Evolutionary conservation across 495 filamentous ascomycete species (phyloP).

Genomic region (Glonium stellatum): DNA sequence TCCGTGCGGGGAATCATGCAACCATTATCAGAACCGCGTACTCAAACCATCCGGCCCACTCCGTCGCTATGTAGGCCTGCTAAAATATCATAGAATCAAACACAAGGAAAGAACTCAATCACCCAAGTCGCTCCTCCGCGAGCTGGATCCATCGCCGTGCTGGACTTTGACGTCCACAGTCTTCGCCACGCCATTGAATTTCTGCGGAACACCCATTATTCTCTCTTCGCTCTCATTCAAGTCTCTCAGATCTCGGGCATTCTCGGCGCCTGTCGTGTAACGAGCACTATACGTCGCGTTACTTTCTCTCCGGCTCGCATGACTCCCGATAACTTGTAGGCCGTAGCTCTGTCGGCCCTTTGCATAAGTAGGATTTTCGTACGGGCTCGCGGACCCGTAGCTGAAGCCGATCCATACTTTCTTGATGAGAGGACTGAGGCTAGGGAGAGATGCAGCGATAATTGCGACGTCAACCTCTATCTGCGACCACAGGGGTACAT

Average conservation of each 20-base stretch:
- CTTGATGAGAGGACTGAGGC: constrained; percentile 11
- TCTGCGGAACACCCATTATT: not conserved
- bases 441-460: constrained; percentile 10
- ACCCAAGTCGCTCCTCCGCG: not conserved
- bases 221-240: not conserved
- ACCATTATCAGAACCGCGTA: too few species aligned
- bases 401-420: constrained; percentile 1
- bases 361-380: too few species aligned
- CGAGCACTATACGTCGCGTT: not conserved
- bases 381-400: too few species aligned
- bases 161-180: not conserved
- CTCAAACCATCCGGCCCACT: too few species aligned
- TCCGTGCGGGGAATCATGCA: too few species aligned
- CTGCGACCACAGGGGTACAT: constrained; percentile 10
- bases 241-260: not conserved
- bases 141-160: not conserved
- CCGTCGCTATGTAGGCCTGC: too few species aligned
- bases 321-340: not conserved
- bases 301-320: not conserved
- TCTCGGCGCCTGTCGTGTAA: not conserved
- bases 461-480: constrained; percentile 12
- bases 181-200: not conserved
- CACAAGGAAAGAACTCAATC: not conserved
- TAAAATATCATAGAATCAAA: not conserved
- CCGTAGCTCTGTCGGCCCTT: not conserved